Percentiles rank a stretch among this genome's conserved stretches.
Evolutionary conservation across 306 rosid genomes (phyloP).

Genomic region (Oemleria cerasiformis): DNA sequence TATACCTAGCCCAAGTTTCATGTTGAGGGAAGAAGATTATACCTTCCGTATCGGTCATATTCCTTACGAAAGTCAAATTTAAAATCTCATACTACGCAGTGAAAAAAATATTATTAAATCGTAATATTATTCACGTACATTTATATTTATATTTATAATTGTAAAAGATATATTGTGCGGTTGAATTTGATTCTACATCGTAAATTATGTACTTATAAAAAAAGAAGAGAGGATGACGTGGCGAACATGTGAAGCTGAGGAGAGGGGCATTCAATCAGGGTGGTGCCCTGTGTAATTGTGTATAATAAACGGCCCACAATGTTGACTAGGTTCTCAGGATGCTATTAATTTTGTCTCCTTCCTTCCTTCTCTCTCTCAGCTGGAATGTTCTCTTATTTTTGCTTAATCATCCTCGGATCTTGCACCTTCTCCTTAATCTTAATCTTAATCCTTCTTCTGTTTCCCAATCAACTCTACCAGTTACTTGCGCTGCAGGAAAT

Average conservation of each 20-base stretch:
- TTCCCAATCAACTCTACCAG: background rate
- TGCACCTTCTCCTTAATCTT: background rate
- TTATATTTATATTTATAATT: too few relatives aligned
- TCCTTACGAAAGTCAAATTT: too few relatives aligned
- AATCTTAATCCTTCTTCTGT: background rate
- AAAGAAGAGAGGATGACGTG: constrained; percentile 27
- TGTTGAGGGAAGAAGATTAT: too few relatives aligned
- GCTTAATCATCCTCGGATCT: constrained; percentile 8
- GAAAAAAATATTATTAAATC: too few relatives aligned
- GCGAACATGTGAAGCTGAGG: constrained; percentile 43
- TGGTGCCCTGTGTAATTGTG: constrained; percentile 54
- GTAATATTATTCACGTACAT: too few relatives aligned
- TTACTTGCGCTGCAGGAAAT: too few relatives aligned
- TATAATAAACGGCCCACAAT: constrained; percentile 13
- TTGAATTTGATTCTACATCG: fast-evolving
- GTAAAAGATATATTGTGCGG: too few relatives aligned
- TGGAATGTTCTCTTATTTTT: constrained; percentile 48
- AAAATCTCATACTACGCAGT: too few relatives aligned
- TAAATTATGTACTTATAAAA: background rate
- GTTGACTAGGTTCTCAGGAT: constrained; percentile 37
- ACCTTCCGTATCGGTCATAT: too few relatives aligned
- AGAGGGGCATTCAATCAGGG: constrained; percentile 40
- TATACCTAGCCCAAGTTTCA: too few relatives aligned
- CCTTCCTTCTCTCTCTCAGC: constrained; percentile 25
- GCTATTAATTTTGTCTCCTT: constrained; percentile 16